phyloP scores from a whole-genome alignment of 1,139 yeast genomes.

The Blastobotrys petasosporus region DNA sequence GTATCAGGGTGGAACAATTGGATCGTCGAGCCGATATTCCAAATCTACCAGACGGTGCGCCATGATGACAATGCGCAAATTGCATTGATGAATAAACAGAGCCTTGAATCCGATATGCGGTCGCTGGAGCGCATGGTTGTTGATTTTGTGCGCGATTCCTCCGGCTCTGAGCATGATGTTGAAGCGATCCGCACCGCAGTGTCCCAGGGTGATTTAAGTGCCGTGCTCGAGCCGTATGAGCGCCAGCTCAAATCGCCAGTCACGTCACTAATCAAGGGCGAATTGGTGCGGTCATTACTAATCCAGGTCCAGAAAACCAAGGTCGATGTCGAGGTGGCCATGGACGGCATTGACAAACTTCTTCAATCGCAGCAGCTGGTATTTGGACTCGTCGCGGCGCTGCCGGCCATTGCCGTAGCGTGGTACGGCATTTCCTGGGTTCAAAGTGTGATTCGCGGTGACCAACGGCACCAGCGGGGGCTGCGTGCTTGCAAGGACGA shows the following conservation, averaged over 20 bases:
- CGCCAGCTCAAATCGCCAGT: conserved; percentile 66
- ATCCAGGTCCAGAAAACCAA: conserved; percentile 92
- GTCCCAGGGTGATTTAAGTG: conserved; percentile 65
- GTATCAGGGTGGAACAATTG: conserved; percentile 71
- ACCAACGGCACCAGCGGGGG: conserved; percentile 17
- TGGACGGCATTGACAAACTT: conserved; percentile 83
- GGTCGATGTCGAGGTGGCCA: conserved; percentile 89
- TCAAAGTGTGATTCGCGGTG: conserved; percentile 14
- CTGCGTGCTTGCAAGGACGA: conserved; percentile 13
- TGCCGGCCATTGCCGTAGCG: conserved; percentile 46
- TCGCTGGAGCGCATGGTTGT: conserved; percentile 85
- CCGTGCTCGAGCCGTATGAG: conserved; percentile 77
- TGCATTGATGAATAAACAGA: conserved; percentile 73
- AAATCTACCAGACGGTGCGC: conserved; percentile 70
- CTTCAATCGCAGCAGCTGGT: conserved; percentile 88
- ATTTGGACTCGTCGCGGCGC: conserved; percentile 82
- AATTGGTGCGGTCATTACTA: conserved; percentile 65
- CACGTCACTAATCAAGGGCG: conserved; percentile 56
- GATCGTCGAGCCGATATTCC: conserved; percentile 71
- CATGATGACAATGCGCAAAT: conserved; percentile 70
- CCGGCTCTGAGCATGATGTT: conserved; percentile 22
- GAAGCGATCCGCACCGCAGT: conserved; percentile 33
- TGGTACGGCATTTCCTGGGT: conserved; percentile 19
- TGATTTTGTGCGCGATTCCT: conserved; percentile 54
- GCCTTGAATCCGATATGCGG: conserved; percentile 68